Conservation (phyloP, 306 rosid genomes). For the Prinsepia uniflora region DNA sequence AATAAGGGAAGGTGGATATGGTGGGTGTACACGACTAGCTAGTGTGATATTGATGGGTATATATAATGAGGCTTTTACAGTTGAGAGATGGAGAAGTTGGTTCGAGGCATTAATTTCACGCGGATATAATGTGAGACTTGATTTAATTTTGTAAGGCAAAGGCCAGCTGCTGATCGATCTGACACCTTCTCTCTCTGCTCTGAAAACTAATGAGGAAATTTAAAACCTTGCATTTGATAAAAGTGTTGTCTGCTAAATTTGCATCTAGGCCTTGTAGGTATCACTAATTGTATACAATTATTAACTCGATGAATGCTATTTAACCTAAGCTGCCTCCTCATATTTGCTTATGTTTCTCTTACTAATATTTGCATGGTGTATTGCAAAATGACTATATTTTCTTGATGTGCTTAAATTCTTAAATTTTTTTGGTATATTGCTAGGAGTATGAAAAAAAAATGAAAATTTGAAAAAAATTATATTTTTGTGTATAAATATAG, state of each 20-base stretch:
- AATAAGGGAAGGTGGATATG: not conserved
- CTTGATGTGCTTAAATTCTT: too few species aligned
- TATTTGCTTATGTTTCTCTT: too few species aligned
- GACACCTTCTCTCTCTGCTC: conserved; percentile 6
- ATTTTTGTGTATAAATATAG: too few species aligned
- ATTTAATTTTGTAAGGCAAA: conserved; percentile 7
- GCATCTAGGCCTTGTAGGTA: not conserved
- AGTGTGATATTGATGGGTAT: conserved; percentile 13
- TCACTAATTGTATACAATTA: not conserved
- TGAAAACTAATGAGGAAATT: too few species aligned
- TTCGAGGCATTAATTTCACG: conserved; percentile 67
- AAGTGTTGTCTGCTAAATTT: not conserved
- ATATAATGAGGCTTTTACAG: conserved; percentile 41
- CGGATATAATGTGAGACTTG: conserved; percentile 41
- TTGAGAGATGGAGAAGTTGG: conserved; percentile 38
- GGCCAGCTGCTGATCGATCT: conserved; percentile 4
- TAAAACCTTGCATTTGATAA: not conserved
- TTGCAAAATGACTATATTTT: too few species aligned
- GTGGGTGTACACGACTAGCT: not conserved
- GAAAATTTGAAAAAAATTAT: too few species aligned
- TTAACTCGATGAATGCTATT: not conserved
- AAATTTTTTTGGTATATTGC: too few species aligned
- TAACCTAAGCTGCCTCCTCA: too few species aligned
- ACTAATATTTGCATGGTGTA: too few species aligned
- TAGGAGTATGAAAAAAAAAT: too few species aligned